Conservation (phyloP, 148 eudicot species). For the Chenopodium suecicum region DNA sequence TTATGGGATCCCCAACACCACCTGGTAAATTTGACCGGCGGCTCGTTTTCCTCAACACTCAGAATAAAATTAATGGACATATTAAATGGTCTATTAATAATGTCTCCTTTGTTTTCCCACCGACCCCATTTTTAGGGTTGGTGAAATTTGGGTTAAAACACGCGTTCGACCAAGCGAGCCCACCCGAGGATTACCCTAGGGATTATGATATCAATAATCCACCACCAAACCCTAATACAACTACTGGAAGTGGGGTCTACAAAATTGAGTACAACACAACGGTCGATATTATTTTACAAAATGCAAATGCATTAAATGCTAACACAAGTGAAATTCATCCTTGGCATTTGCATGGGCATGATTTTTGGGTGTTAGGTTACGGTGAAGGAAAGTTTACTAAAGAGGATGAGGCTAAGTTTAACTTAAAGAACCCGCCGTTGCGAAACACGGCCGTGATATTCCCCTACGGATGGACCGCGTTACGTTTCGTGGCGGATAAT, state of each 20-base stretch:
- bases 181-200: constrained; percentile 42
- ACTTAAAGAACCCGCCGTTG: constrained; percentile 69
- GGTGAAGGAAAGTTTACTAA: constrained; percentile 68
- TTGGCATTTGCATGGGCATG: constrained; percentile 92
- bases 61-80: constrained; percentile 54
- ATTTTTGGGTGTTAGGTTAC: constrained; percentile 89
- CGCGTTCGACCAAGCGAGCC: constrained; percentile 37
- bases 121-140: constrained; percentile 74
- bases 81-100: constrained; percentile 84
- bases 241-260: constrained; percentile 55
- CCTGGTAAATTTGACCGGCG: constrained; percentile 42
- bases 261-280: constrained; percentile 40
- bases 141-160: constrained; percentile 36
- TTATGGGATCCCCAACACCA: constrained; percentile 47
- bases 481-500: constrained; percentile 80
- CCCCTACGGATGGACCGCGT: constrained; percentile 84
- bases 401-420: constrained; percentile 47
- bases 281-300: constrained; percentile 71
- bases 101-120: constrained; percentile 56
- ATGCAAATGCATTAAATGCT: constrained; percentile 53
- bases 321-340: constrained; percentile 75
- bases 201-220: constrained; percentile 50
- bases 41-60: constrained; percentile 65
- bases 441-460: constrained; percentile 71
- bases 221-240: constrained; percentile 47